Evolutionary conservation across 768 basidiomycete species (phyloP), one percentile per base, ranked within the genome.

Genomic region (Rhizopogon rudus): DNA sequence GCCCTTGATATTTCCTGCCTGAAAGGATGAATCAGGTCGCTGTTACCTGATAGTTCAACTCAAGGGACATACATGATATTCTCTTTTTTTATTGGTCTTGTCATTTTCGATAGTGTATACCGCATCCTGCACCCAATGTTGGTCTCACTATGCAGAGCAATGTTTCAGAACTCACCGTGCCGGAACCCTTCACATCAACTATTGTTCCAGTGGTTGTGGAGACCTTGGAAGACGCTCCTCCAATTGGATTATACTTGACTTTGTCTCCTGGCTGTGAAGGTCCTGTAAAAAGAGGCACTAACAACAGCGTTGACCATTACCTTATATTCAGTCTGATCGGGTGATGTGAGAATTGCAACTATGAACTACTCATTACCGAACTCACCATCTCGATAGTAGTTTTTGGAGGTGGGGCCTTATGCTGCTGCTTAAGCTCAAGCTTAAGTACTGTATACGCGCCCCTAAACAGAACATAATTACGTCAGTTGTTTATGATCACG

Each of bases 221-320:
- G 48, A 78, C 73, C 17, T 73, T 74, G 57, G 77, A 75, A 6
- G 53, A 20, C 7, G 49, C 60, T 20, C 74, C 76, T 9, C 77
- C 77, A 33, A 77, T 70, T 40, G 73, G 73, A 50, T 73, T 68
- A 55, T 77, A 78, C 59, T 76, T 75, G 59, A 78, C 73, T 55
- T 63, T 71, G 57, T 78, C 74, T 51, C 75, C 75, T 56, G 66
- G 59, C 73, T 71, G 44, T 44, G 14, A 8, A 39, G n/a, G 16
- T 40, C 10, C 56, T 33, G 65, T 54, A 9, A 40, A 14, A n/a
- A 9, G 6, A 6, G 3, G 0, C 28, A 6, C 20, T 25, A 25
- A 25, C 5, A 12, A 25, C 16, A 16, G 14, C 16, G 14, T 14
- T 4, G 12, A 3, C 0, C 1, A 2, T 52, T 40, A 72, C 68